Evolutionary conservation across 225 moss, liverwort and hornwort genomes (phyloP), one percentile per base, ranked within the genome.

Genomic region (Lunularia cruciata): DNA sequence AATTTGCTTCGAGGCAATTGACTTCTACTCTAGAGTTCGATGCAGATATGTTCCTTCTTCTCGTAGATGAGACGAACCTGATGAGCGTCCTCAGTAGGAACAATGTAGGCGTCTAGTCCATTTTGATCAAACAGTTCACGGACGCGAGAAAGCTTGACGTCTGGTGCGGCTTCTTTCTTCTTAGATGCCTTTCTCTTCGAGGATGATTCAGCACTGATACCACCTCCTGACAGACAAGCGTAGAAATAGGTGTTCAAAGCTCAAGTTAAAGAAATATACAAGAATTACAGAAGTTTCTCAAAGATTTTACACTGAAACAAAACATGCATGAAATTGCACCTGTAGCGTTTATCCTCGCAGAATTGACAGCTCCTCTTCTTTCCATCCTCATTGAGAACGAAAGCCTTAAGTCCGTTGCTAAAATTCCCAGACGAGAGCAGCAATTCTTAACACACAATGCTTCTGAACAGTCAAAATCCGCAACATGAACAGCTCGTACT

Each of bases 51-150:
- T n/a, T n/a, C n/a, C n/a, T n/a, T n/a, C n/a, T n/a, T n/a, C 13
- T 13, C 5, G 8, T 8, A 32, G 5, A 68, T 25, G 2, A 27
- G 38, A 22, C 15, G 64, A 58, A 96, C 95, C 95, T 98, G 98
- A 73, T 98, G 93, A 9, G 98, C 88, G 75, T 98, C 98, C 86
- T 93, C 98, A 34, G 98, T 93, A 10, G 98, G 98, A 62, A 98
- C 75, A 57, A 98, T 88, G 67, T 93, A 98, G 3, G 91, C 93
- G 78, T 98, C 91, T 35, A 98, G 63, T 70, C 82, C 86, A 46
- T 83, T 77, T 13, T 78, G 40, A 51, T 88, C 84, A 65, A 98
- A 80, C 19, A 79, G 52, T 67, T 81, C 75, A 35, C 93, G 86
- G 57, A 98, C 40, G 20, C 60, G 66, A 9, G 70, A 79, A 26